These are phyloP conservation scores for Climacium dendroides DNA, from an alignment of 225 moss, liverwort and hornwort genomes.

Conservation along the genomic window DNA sequence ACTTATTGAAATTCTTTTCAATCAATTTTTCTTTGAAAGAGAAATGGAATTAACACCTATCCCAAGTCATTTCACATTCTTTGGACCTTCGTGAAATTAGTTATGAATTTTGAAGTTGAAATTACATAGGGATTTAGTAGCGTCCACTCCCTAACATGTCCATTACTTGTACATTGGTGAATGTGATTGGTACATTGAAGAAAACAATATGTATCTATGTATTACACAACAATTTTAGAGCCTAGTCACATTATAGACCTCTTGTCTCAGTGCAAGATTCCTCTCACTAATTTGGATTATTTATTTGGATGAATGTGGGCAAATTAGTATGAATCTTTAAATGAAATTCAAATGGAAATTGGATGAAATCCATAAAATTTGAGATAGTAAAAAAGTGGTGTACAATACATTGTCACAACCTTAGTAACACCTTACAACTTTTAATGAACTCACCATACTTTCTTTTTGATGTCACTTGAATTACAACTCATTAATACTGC, in stretches of 20 bases:
- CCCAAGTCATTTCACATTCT: no score
- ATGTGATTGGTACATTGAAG: neutral
- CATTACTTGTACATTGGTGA: neutral
- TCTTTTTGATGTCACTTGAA: no score
- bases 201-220: neutral
- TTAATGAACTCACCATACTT: no score
- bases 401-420: no score
- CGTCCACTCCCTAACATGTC: neutral
- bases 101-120: neutral
- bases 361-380: neutral
- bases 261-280: rapidly evolving
- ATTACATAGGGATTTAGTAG: rapidly evolving
- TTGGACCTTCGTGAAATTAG: neutral
- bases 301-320: neutral
- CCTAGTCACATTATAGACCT: rapidly evolving
- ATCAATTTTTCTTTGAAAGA: neutral
- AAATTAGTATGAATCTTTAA: neutral
- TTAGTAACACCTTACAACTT: no score
- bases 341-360: neutral
- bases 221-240: neutral
- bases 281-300: neutral
- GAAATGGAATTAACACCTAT: no score
- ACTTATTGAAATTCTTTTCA: neutral
- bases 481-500: no score
- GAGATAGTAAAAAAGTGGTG: neutral